Percentiles rank a stretch among this genome's conserved stretches.
Evolutionary conservation across 2,329 filamentous ascomycete species (phyloP).

Genomic region (Xylariaceae sp.): DNA sequence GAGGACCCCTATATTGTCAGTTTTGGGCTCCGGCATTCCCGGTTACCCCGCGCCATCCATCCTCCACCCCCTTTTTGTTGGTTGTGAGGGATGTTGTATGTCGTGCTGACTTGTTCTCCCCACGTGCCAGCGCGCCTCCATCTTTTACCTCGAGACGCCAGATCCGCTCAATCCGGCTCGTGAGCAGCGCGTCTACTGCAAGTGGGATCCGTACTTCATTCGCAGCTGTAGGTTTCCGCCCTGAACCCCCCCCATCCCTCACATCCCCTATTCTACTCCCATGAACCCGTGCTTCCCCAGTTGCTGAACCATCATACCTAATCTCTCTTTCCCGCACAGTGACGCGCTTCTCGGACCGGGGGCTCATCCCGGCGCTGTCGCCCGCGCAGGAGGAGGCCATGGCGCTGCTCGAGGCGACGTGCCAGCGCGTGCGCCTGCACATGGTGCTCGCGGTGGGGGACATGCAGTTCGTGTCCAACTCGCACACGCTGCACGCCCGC

Average conservation of each 20-base stretch:
- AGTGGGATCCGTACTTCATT: conserved; percentile 89
- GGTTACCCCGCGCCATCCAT: too few species aligned
- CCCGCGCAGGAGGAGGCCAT: conserved; percentile 61
- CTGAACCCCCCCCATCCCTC: too few species aligned
- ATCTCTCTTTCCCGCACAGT: too few species aligned
- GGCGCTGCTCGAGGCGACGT: conserved; percentile 66
- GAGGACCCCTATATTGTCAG: conserved; percentile 72
- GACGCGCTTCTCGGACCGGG: conserved; percentile 63
- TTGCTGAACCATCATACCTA: too few species aligned
- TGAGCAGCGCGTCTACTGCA: conserved; percentile 64
- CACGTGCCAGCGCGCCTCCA: conserved; percentile 55
- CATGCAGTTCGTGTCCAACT: conserved; percentile 79
- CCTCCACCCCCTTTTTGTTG: too few species aligned
- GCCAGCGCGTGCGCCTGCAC: conserved; percentile 64
- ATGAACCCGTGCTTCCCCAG: too few species aligned
- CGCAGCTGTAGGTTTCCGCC: too few species aligned
- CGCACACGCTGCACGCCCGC: conserved; percentile 71
- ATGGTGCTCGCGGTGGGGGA: conserved; percentile 84
- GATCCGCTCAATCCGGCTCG: conserved; percentile 34
- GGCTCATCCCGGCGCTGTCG: conserved; percentile 66
- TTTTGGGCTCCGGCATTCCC: too few species aligned
- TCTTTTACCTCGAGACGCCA: conserved; percentile 67
- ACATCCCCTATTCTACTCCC: too few species aligned
- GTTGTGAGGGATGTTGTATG: too few species aligned
- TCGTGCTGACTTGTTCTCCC: too few species aligned